phyloP scores from a whole-genome alignment of 2,329 filamentous ascomycete genomes.

The Plectosphaerella plurivora region DNA sequence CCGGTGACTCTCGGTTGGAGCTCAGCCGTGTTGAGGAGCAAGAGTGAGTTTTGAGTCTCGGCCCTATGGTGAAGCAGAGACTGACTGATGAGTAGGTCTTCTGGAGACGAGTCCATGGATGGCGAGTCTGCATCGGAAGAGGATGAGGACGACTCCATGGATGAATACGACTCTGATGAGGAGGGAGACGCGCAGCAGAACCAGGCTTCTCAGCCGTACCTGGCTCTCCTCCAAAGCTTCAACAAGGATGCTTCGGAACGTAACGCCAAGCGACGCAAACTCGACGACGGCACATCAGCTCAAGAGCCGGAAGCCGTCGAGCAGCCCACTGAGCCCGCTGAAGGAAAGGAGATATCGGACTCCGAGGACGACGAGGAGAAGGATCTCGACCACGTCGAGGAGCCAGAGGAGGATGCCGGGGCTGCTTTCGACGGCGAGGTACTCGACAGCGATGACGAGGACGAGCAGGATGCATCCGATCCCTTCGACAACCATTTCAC shows the following conservation, averaged over 20 bases:
- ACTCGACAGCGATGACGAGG: conserved; percentile 14
- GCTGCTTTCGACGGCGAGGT: conserved; percentile 16
- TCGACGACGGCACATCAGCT: conserved; percentile 31
- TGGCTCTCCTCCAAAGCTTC: conserved; percentile 55
- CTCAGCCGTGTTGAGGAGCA: conserved; percentile 40
- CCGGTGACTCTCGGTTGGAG: conserved; percentile 15
- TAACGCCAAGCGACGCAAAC: conserved; percentile 53
- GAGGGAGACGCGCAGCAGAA: conserved; percentile 24
- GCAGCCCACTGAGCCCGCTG: conserved; percentile 13
- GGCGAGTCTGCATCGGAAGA: conserved; percentile 28
- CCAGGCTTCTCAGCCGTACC: conserved; percentile 42
- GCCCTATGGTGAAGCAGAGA: not conserved
- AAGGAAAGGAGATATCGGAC: conserved; percentile 9
- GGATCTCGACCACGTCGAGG: conserved; percentile 12
- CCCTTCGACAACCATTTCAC: conserved; percentile 81
- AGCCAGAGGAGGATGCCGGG: conserved; percentile 11
- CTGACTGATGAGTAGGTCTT: conserved; percentile 6
- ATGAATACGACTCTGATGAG: conserved; percentile 38
- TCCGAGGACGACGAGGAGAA: conserved; percentile 22
- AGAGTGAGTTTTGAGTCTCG: conserved; percentile 22
- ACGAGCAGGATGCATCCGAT: conserved; percentile 49
- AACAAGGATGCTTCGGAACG: conserved; percentile 35
- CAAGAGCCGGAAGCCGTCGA: conserved; percentile 2
- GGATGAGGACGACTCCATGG: conserved; percentile 33
- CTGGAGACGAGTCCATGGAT: conserved; percentile 18